Conservation (phyloP, 148 eudicot species). For the Bassia scoparia region DNA sequence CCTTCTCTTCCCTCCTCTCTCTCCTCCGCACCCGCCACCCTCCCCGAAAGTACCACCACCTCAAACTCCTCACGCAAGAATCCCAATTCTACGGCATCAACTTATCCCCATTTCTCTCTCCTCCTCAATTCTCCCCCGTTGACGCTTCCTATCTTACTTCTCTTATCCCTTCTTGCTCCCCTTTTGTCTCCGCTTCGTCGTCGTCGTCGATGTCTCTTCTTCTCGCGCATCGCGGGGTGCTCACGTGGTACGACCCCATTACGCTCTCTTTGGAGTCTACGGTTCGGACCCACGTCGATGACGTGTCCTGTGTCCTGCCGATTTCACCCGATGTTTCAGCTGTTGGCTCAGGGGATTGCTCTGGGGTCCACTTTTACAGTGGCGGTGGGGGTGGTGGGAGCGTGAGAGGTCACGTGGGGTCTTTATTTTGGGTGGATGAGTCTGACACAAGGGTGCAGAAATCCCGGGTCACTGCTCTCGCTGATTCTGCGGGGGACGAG, state of each 20-base stretch:
- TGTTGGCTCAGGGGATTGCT: constrained; percentile 33
- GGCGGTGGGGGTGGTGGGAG: constrained; percentile 7
- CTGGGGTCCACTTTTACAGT: constrained; percentile 64
- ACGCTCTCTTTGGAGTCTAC: constrained; percentile 39
- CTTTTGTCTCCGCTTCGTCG: constrained; percentile 37
- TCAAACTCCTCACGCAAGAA: constrained; percentile 41
- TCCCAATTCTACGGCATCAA: constrained; percentile 51
- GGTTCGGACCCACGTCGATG: constrained; percentile 54
- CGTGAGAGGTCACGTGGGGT: constrained; percentile 36
- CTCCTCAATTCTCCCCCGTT: constrained; percentile 45
- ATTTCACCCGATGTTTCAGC: constrained; percentile 43
- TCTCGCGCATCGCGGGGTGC: constrained; percentile 62
- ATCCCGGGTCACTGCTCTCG: constrained; percentile 58
- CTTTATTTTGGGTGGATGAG: constrained; percentile 56
- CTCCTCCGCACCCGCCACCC: constrained; percentile 41
- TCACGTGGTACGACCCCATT: constrained; percentile 49
- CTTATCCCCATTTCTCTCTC: constrained; percentile 34
- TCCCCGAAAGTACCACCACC: constrained; percentile 28
- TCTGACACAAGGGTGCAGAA: constrained; percentile 55
- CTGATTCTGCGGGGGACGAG: constrained; percentile 1
- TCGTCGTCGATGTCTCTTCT: constrained; percentile 37
- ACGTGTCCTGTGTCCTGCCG: constrained; percentile 35
- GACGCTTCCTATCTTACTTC: constrained; percentile 44
- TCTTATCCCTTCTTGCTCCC: constrained; percentile 48
- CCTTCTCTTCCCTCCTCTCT: constrained; percentile 42